phyloP scores from a whole-genome alignment of 2,329 filamentous ascomycete genomes.

The Talaromyces amestolkiae region DNA sequence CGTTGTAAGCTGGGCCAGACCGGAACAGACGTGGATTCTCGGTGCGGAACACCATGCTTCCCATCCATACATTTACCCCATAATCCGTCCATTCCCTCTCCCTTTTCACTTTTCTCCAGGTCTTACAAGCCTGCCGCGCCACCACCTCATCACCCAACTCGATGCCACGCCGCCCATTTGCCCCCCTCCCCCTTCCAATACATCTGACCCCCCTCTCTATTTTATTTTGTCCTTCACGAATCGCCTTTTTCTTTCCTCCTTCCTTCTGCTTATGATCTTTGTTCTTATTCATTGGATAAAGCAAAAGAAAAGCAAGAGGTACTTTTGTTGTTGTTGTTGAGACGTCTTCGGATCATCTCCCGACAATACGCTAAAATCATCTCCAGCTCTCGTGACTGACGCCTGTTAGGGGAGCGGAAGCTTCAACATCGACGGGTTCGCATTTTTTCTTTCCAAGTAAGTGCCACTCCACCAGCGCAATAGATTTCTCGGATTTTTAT shows the following conservation, averaged over 20 bases:
- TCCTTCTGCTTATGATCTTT: not conserved
- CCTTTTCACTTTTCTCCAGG: conserved; percentile 13
- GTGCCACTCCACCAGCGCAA: not conserved
- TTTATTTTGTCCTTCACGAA: conserved; percentile 13
- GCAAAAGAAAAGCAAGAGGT: no score
- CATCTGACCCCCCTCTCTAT: conserved; percentile 19
- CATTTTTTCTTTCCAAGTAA: not conserved
- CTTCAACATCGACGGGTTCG: conserved; percentile 6
- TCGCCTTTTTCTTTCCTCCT: conserved; percentile 17
- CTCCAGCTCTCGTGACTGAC: conserved; percentile 5
- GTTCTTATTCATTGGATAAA: not conserved
- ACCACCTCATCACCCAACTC: conserved; percentile 19
- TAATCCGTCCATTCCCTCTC: conserved; percentile 1
- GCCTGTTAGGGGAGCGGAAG: conserved; percentile 1
- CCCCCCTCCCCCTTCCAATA: conserved; percentile 21
- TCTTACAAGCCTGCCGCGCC: conserved; percentile 18
- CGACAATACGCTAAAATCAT: conserved; percentile 3
- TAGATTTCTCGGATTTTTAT: not conserved
- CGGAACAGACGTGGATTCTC: not conserved
- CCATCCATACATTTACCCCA: conserved; percentile 9
- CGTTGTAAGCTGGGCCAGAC: not conserved
- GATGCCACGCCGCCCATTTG: conserved; percentile 20
- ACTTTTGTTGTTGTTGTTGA: not conserved
- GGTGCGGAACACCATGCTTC: conserved; percentile 1
- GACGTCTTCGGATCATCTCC: not conserved